A percentile compares a stretch with the other conserved stretches of the same genome.
phyloP scores from a whole-genome alignment of 192 early-diverging fungal genomes.

The Gigaspora rosea region DNA sequence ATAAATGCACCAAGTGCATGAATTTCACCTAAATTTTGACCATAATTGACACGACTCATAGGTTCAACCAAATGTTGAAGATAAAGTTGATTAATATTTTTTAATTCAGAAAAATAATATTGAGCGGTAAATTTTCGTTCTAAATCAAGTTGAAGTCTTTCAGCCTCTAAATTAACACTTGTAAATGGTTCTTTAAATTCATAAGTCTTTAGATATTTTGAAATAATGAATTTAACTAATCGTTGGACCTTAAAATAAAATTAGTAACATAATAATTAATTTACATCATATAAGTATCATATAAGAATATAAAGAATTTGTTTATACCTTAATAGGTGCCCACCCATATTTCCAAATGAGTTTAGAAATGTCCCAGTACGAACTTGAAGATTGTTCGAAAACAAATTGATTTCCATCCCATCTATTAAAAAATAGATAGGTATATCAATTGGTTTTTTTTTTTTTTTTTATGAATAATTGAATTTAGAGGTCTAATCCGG shows the following conservation, averaged over 20 bases:
- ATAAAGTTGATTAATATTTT: constrained; percentile 43
- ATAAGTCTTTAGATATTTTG: constrained; percentile 43
- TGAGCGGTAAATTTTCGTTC: constrained; percentile 37
- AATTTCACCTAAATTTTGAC: constrained; percentile 54
- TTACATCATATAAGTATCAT: neutral
- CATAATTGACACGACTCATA: constrained; percentile 67
- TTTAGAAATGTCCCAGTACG: constrained; percentile 44
- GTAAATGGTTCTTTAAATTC: constrained; percentile 36
- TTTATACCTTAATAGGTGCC: constrained; percentile 48
- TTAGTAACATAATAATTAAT: neutral
- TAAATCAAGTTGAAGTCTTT: constrained; percentile 34
- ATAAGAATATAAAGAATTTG: too few relatives aligned
- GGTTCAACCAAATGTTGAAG: constrained; percentile 57
- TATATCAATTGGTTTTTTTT: neutral
- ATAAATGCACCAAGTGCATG: constrained; percentile 62
- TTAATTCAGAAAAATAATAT: constrained; percentile 39
- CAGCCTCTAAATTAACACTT: constrained; percentile 37
- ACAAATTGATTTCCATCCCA: constrained; percentile 59
- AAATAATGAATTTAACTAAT: constrained; percentile 31
- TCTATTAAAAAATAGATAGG: constrained; percentile 20
- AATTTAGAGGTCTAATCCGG: neutral
- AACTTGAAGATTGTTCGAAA: constrained; percentile 49
- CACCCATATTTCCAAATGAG: constrained; percentile 49
- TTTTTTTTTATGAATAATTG: neutral
- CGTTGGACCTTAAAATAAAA: constrained; percentile 34